Base-by-base conservation (phyloP, 2,329 filamentous ascomycete species). In the Fusarium papillatum region DNA sequence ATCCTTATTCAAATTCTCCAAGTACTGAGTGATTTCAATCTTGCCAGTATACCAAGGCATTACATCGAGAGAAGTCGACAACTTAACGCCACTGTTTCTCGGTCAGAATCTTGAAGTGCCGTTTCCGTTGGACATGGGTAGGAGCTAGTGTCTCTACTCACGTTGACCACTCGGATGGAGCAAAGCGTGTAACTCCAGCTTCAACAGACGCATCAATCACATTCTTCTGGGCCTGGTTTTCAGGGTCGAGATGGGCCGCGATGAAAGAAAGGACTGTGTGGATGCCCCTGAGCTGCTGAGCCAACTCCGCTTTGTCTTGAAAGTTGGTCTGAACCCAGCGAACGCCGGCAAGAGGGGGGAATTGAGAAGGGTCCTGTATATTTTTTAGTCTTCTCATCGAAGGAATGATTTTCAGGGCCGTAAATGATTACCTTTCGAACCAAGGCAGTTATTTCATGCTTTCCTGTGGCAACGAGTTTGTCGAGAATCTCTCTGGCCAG, bases 101-200 rank as follows among this genome's bases (percentile, higher is more conserved):
- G 5, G 29, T 73, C 38, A 70, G 62, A 13, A 41, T 5, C 34
- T 22, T n/a, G 7, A 19, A 16, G 1, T 5, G 6, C 10, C 16
- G 2, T 29, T 6, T 43, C 19, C 2, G 5, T 55, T 13, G 10
- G 16, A 11, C 10, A 19, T 7, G 9, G 46, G 1, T 29, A 16
- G 14, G 22, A 26, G 8, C 8, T 39, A 31, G 39, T 24, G 19
- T 16, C 6, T 41, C 5, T 29, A 34, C 75, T 78, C 71, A 87
- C 86, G 80, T 83, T 26, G 77, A 82, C 69, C 88, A 93, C 71
- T 93, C 91, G 43, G 88, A 89, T 2, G 91, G 90, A 1, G 92
- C 87, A 79, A 91, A 92, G 9, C 90, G 87, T 75, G 88, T 88
- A 8, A 93, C 91, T 1, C 90, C 90, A 2, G 90, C 91, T 4